A percentile compares a stretch with the other conserved stretches of the same genome.
Evolutionary conservation across 768 basidiomycete species (phyloP).

Genomic region (Suillus variegatus): DNA sequence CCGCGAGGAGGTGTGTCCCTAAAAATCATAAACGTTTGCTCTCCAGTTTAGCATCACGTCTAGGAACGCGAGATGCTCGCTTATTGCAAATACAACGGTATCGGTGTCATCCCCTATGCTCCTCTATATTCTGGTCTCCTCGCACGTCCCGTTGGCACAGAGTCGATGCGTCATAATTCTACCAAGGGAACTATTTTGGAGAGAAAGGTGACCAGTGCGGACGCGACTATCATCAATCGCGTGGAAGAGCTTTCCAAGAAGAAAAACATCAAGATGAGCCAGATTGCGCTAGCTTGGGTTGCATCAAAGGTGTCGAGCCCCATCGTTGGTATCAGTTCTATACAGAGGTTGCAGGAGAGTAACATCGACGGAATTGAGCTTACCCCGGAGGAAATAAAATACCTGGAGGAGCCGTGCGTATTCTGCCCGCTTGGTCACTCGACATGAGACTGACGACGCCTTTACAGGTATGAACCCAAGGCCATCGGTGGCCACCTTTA

Average conservation of each 20-base stretch:
- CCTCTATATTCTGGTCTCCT: slow-evolving; percentile 44
- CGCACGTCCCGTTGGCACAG: slow-evolving; percentile 35
- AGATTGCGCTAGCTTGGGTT: slow-evolving; percentile 47
- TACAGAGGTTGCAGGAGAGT: slow-evolving; percentile 30
- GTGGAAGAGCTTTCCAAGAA: slow-evolving; percentile 44
- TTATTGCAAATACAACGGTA: slow-evolving; percentile 49
- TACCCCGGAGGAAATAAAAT: slow-evolving; percentile 31
- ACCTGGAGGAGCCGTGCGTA: slow-evolving; percentile 32
- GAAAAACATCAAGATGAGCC: slow-evolving; percentile 42
- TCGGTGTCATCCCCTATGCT: slow-evolving; percentile 54
- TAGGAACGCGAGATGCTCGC: slow-evolving; percentile 48
- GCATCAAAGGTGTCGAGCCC: slow-evolving; percentile 43
- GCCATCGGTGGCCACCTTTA: slow-evolving; percentile 15
- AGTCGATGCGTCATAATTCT: slow-evolving; percentile 21
- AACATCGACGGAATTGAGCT: slow-evolving; percentile 27
- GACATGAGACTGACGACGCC: not conserved
- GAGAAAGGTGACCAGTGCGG: slow-evolving; percentile 25
- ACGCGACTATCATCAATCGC: slow-evolving; percentile 38
- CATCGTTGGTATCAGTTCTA: slow-evolving; percentile 42
- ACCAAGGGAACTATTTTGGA: slow-evolving; percentile 26
- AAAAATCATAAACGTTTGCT: not conserved
- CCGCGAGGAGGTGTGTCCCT: slow-evolving; percentile 44
- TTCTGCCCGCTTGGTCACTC: not conserved
- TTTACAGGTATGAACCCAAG: slow-evolving; percentile 21
- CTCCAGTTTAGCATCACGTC: no score